Conservation (phyloP, 352 stramenopile genomes). For the Pythium plurisporium region DNA sequence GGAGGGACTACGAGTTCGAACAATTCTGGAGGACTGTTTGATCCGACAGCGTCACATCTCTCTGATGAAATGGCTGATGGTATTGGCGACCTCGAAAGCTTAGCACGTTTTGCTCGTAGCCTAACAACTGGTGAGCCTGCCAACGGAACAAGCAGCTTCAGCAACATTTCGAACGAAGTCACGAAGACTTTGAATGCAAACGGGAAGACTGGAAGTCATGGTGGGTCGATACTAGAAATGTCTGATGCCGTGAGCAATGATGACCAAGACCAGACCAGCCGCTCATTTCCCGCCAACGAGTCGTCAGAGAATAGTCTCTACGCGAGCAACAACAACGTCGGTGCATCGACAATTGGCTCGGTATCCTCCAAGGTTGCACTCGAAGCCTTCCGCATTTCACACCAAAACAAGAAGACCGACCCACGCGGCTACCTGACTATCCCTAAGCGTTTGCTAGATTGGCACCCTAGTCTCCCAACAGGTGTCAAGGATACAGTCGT, state of each 20-base stretch:
- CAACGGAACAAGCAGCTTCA: conserved; percentile 29
- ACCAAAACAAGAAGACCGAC: conserved; percentile 53
- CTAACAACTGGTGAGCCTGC: conserved; percentile 36
- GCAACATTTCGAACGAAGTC: conserved; percentile 71
- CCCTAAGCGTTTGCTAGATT: conserved; percentile 72
- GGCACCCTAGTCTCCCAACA: conserved; percentile 71
- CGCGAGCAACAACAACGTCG: conserved; percentile 30
- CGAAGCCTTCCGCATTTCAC: conserved; percentile 57
- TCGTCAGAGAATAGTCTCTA: conserved; percentile 38
- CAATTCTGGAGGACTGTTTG: conserved; percentile 17
- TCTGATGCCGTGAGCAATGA: conserved; percentile 61
- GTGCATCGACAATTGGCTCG: conserved; percentile 61
- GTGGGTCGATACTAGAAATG: conserved; percentile 29
- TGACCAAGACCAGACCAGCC: conserved; percentile 56
- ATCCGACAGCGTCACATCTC: conserved; percentile 25
- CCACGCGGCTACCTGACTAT: conserved; percentile 68
- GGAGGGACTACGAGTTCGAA: neutral
- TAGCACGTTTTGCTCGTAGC: conserved; percentile 68
- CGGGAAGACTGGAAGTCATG: conserved; percentile 6
- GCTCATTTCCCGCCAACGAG: conserved; percentile 61
- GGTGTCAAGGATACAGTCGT: conserved; percentile 71
- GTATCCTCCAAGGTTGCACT: conserved; percentile 54
- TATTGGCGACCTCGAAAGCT: conserved; percentile 61
- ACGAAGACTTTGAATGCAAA: conserved; percentile 56
- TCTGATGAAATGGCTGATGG: conserved; percentile 42